Evolutionary conservation across 768 basidiomycete species (phyloP).

Genomic region (Psilocybe cubensis): DNA sequence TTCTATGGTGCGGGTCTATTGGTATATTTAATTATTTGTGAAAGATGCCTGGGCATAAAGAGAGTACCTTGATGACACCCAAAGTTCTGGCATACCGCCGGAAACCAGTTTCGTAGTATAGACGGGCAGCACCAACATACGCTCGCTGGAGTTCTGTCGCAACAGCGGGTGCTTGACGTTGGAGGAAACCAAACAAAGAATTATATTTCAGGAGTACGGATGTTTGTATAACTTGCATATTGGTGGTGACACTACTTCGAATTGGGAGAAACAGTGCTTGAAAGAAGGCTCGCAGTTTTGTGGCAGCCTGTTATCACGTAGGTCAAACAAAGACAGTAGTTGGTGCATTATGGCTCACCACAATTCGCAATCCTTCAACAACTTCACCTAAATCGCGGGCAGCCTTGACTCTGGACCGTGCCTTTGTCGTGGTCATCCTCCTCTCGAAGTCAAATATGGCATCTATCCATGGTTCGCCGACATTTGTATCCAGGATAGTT

Average conservation of each 20-base stretch:
- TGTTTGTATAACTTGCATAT: conserved; percentile 92
- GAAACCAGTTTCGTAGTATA: conserved; percentile 96
- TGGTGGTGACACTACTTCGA: conserved; percentile 81
- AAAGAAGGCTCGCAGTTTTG: conserved; percentile 88
- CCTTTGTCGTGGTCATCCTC: conserved; percentile 66
- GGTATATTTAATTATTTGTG: neutral
- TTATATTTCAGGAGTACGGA: conserved; percentile 84
- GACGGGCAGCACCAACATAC: conserved; percentile 80
- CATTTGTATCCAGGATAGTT: conserved; percentile 81
- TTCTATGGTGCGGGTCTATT: conserved; percentile 69
- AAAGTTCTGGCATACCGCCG: conserved; percentile 86
- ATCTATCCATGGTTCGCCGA: conserved; percentile 87
- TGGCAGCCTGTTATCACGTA: conserved; percentile 65
- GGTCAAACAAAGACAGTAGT: neutral
- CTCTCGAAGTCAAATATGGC: conserved; percentile 83
- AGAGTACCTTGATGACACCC: conserved; percentile 70
- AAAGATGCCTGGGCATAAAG: neutral
- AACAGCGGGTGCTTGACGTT: conserved; percentile 78
- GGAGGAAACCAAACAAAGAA: conserved; percentile 82
- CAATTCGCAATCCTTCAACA: conserved; percentile 85
- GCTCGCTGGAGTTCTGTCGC: conserved; percentile 89
- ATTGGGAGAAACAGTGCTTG: conserved; percentile 83
- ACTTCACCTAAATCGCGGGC: conserved; percentile 84
- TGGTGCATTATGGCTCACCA: conserved; percentile 50
- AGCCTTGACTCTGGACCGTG: conserved; percentile 83